Percentiles rank a stretch among this genome's conserved stretches.
Evolutionary conservation across 495 filamentous ascomycete genomes (phyloP).

Genomic region (Penicillium odoratum): DNA sequence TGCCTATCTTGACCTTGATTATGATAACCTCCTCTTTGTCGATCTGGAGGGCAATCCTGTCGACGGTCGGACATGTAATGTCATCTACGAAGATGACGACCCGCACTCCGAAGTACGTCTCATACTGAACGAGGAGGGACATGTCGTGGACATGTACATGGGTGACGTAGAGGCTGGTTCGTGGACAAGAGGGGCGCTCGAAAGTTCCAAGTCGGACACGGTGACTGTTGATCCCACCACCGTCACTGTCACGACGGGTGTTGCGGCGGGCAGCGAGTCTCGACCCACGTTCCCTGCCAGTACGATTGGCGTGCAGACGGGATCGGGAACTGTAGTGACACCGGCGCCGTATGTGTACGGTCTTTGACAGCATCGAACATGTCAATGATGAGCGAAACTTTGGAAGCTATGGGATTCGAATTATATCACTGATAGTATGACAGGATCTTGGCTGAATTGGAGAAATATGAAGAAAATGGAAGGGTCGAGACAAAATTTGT

Average conservation of each 20-base stretch:
- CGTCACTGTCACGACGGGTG: constrained; percentile 1
- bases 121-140: neutral
- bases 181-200: neutral
- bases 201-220: neutral
- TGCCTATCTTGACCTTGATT: constrained; percentile 9
- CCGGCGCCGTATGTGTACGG: too few relatives aligned
- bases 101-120: constrained; percentile 4
- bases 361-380: too few relatives aligned
- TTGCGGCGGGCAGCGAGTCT: neutral
- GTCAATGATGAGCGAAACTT: too few relatives aligned
- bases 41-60: constrained; percentile 6
- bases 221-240: constrained; percentile 5
- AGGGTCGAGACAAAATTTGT: too few relatives aligned
- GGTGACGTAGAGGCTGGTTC: neutral
- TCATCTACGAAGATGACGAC: constrained; percentile 11
- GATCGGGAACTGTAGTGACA: too few relatives aligned
- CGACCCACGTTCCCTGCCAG: neutral
- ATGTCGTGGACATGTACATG: constrained; percentile 1
- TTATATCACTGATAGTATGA: too few relatives aligned
- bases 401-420: too few relatives aligned
- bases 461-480: too few relatives aligned
- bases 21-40: constrained; percentile 10
- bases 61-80: neutral
- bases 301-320: too few relatives aligned
- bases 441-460: too few relatives aligned